A percentile compares a stretch with the other conserved stretches of the same genome.
phyloP scores from a whole-genome alignment of 352 stramenopile genomes.

The Pythium folliculosum region DNA sequence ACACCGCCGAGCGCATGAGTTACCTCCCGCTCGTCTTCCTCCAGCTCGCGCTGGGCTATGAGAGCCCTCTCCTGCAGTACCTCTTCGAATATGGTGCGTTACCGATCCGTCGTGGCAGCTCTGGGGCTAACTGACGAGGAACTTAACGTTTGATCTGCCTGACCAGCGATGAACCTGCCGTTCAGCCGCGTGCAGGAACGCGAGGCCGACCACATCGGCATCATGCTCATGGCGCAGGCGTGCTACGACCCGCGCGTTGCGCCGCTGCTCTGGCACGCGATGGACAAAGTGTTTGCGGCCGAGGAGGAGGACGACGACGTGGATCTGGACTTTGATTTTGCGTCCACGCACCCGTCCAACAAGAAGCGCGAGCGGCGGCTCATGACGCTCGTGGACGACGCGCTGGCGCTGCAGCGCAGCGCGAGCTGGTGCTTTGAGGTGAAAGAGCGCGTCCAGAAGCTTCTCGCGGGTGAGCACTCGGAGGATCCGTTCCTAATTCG shows the following conservation, averaged over 20 bases:
- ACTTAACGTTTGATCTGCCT: too few relatives aligned
- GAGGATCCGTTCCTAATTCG: constrained; percentile 45
- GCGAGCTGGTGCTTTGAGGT: constrained; percentile 62
- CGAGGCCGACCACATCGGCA: constrained; percentile 71
- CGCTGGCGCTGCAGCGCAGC: constrained; percentile 41
- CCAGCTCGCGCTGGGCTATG: constrained; percentile 49
- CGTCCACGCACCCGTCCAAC: constrained; percentile 68
- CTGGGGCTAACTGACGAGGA: neutral
- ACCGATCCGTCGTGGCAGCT: neutral
- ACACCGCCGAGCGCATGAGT: constrained; percentile 66
- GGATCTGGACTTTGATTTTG: constrained; percentile 49
- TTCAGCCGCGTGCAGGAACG: constrained; percentile 64
- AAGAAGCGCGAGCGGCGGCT: constrained; percentile 55
- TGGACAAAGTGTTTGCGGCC: constrained; percentile 37
- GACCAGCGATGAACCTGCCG: constrained; percentile 55
- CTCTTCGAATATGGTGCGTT: constrained; percentile 54
- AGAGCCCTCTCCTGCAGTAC: constrained; percentile 66
- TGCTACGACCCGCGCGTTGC: constrained; percentile 70
- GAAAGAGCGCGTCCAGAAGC: constrained; percentile 53
- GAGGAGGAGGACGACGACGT: constrained; percentile 25
- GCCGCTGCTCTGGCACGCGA: constrained; percentile 46
- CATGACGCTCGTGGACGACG: constrained; percentile 46
- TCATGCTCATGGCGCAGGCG: constrained; percentile 73
- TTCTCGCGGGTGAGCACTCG: constrained; percentile 33
- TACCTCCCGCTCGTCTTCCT: constrained; percentile 53